phyloP scores from a whole-genome alignment of 352 stramenopile genomes.

The Pythium phragmitis region DNA sequence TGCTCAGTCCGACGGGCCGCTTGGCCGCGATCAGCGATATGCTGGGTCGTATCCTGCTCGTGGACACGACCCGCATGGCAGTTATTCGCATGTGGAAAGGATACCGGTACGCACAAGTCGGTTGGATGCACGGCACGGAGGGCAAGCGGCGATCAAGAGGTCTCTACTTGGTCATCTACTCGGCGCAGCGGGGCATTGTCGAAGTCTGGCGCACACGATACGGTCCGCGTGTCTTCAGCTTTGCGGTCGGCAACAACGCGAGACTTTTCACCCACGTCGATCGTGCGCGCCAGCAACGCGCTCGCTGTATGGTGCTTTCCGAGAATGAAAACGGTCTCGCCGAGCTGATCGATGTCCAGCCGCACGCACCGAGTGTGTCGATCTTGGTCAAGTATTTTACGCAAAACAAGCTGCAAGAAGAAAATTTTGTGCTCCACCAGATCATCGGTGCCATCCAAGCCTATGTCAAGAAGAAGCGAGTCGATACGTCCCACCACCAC shows the following conservation, averaged over 20 bases:
- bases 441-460: slow-evolving; percentile 67
- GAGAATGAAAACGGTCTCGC: slow-evolving; percentile 28
- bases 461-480: slow-evolving; percentile 67
- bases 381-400: slow-evolving; percentile 85
- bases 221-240: slow-evolving; percentile 68
- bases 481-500: slow-evolving; percentile 25
- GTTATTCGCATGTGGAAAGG: slow-evolving; percentile 88
- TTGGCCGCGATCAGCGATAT: slow-evolving; percentile 75
- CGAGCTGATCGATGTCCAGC: slow-evolving; percentile 66
- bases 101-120: slow-evolving; percentile 79
- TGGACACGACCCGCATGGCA: slow-evolving; percentile 80
- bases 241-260: slow-evolving; percentile 65
- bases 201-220: slow-evolving; percentile 82
- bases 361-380: slow-evolving; percentile 46
- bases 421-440: slow-evolving; percentile 85
- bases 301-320: slow-evolving; percentile 59
- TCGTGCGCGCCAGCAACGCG: slow-evolving; percentile 23
- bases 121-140: slow-evolving; percentile 78
- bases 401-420: slow-evolving; percentile 84
- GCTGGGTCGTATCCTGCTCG: slow-evolving; percentile 67
- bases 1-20: slow-evolving; percentile 67
- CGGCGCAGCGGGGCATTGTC: slow-evolving; percentile 75
- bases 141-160: slow-evolving; percentile 42
- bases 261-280: slow-evolving; percentile 67
- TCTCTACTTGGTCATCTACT: slow-evolving; percentile 86